Evolutionary conservation across 352 stramenopile genomes (phyloP), one percentile per base, ranked within the genome.

Genomic region (Phytophthora fragariaefolia): DNA sequence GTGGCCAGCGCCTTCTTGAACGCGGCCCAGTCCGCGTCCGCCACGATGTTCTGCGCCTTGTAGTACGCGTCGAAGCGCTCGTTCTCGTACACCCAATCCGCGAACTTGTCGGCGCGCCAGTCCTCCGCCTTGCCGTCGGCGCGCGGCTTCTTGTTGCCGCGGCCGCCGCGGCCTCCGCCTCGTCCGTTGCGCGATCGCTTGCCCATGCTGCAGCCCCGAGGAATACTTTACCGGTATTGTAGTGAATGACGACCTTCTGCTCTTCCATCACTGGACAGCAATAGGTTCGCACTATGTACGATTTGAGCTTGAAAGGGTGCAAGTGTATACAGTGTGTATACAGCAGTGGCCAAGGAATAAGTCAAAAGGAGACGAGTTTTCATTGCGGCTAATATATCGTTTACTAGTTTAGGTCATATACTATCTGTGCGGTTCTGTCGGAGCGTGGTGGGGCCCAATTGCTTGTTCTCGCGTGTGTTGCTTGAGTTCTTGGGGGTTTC

Each of bases 1-100:
- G 90, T 95, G 27, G 77, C 85, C 55, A 98, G 77, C 55, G 82
- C 82, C 62, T 89, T 85, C 79, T 97, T 96, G 76, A 98, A 98
- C 13, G 73, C 72, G 2, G 89, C 78, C 92, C 93, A 98, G 71
- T 98, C 95, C 3, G 75, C 79, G 17, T 85, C 79, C 7, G 58
- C 46, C 59, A 98, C 71, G 42, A 98, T 89, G 30, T 83, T 70
- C 73, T 98, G 95, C 22, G 85, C 82, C 73, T 91, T 83, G 82
- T 96, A 96, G 78, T 95, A 96, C 56, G 85, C 67, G 62, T 92
- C 73, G 60, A 96, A 96, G 60, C 77, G 80, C 48, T 88, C 83
- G 76, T 95, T 96, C 38, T 89, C 90, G 72, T 94, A 96, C 32
- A 95, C 81, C 80, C 89, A 96, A 54, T 96, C 89, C 28, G 78